phyloP scores from a whole-genome alignment of 129 eudicot genomes.

The Arctium lappa region DNA sequence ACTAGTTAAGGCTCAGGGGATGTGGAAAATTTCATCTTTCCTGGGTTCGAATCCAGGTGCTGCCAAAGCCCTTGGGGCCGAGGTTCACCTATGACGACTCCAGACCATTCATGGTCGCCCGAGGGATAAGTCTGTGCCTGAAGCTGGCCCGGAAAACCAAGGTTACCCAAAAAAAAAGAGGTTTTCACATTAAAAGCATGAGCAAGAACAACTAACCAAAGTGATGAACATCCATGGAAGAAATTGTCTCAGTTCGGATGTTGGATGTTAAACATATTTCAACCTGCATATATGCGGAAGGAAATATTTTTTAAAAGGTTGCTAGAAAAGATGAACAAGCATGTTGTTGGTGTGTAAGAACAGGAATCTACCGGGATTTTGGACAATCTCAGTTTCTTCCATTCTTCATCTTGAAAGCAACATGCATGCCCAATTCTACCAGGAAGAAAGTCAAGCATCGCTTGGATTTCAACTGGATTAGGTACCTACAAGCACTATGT shows the following conservation, averaged over 20 bases:
- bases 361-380: conserved; percentile 61
- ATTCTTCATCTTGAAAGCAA: conserved; percentile 77
- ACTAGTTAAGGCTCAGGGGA: no score
- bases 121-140: no score
- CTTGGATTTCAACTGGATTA: conserved; percentile 71
- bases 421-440: conserved; percentile 97
- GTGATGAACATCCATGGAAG: conserved; percentile 82
- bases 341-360: not conserved
- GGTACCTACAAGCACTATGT: conserved; percentile 86
- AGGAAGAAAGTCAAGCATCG: conserved; percentile 81
- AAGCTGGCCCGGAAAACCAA: no score
- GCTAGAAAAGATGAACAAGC: not conserved
- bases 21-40: no score
- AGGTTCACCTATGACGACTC: no score
- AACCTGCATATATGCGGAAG: conserved; percentile 47
- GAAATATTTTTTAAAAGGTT: not conserved
- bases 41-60: no score
- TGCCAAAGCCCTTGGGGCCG: no score
- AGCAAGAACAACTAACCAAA: conserved; percentile 55
- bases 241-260: conserved; percentile 68
- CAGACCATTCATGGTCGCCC: no score
- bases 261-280: conserved; percentile 96
- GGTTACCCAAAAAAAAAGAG: not conserved
- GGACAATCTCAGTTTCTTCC: conserved; percentile 57
- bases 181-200: not conserved